Base-by-base conservation (phyloP, 2,329 filamentous ascomycete species). In the Ascochyta clinopodiicola region DNA sequence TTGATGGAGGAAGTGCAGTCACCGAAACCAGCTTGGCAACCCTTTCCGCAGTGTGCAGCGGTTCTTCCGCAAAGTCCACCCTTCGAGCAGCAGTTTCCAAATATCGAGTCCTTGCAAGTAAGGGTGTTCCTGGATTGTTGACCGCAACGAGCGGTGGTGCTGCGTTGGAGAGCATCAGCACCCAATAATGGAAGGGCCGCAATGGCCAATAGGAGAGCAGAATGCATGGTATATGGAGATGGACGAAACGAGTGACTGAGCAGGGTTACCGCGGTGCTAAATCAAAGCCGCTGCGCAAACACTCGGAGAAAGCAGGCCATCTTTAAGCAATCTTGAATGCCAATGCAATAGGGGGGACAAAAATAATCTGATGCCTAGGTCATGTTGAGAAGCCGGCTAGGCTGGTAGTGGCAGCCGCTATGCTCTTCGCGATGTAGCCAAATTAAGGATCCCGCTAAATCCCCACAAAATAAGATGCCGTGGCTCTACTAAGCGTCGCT, bases 61-160 rank as follows among this genome's bases (percentile, higher is more conserved):
- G 67, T 70, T n/a, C 63, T 62, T 24, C 72, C 72, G 50, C 80
- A 82, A 59, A 67, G 74, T n/a, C 78, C 78, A 53, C 71, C 72
- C 49, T 66, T 66, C 10, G 74, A 78, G 71, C 79, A 82, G 70
- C 80, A 81, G 58, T 77, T 71, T 6, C 79, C 79, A 57, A 78
- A 80, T 4, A 64, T 44, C 50, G 75, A 77, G 29, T 76, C 77
- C 15, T 69, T 57, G 64, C 80, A 81, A 15, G 78, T 80, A 61
- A 36, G 44, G 15, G 5, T 32, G n/a, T 48, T 51, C 2, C 38
- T 45, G 13, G 47, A 43, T 34, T 56, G 53, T 13, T 15, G 13
- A 29, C 53, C 53, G 53, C 53, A 56, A 44, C 46, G 53, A 39
- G 37, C 31, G 22, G 34, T 47, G 7, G 38, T 42, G 24, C 38